These are phyloP conservation scores for Tuber borchii DNA, from an alignment of 495 filamentous ascomycete genomes.

Conservation along the genomic window DNA sequence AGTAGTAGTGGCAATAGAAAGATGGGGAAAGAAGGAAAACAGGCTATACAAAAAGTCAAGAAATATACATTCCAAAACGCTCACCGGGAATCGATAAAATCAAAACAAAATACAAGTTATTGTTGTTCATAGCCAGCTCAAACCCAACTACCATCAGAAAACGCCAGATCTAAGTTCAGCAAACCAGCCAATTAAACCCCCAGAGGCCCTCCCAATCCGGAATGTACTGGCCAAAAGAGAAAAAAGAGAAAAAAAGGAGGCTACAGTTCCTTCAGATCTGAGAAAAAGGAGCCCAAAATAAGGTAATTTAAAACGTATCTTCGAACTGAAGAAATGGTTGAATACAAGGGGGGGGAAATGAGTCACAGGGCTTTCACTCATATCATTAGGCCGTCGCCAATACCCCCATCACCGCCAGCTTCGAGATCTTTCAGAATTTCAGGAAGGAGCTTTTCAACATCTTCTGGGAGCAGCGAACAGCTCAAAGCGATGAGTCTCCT, in stretches of 20 bases:
- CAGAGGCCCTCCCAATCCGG: not conserved
- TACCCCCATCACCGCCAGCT: conserved; percentile 36
- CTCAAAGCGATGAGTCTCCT: conserved; percentile 40
- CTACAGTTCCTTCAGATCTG: not conserved
- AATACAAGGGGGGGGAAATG: not conserved
- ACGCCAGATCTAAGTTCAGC: conserved; percentile 2
- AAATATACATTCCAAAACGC: conserved; percentile 3
- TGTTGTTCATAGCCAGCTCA: not conserved
- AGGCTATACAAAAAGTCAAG: not conserved
- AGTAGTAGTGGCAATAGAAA: not conserved
- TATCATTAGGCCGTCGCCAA: conserved; percentile 35
- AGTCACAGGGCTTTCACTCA: conserved; percentile 8
- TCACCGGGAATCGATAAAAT: not conserved
- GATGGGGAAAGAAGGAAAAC: not conserved
- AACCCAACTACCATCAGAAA: conserved; percentile 2
- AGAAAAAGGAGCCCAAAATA: conserved; percentile 9
- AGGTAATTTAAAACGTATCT: conserved; percentile 4
- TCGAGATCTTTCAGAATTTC: conserved; percentile 43
- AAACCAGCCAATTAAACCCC: not conserved
- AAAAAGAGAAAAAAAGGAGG: conserved; percentile 4
- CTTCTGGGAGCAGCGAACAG: conserved; percentile 40
- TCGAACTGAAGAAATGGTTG: not conserved
- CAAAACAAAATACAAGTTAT: not conserved
- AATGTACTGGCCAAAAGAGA: conserved; percentile 4
- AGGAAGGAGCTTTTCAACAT: conserved; percentile 42